A percentile compares a stretch with the other conserved stretches of the same genome.
Evolutionary conservation across 306 rosid species (phyloP).

Genomic region (Dryas drummondii): DNA sequence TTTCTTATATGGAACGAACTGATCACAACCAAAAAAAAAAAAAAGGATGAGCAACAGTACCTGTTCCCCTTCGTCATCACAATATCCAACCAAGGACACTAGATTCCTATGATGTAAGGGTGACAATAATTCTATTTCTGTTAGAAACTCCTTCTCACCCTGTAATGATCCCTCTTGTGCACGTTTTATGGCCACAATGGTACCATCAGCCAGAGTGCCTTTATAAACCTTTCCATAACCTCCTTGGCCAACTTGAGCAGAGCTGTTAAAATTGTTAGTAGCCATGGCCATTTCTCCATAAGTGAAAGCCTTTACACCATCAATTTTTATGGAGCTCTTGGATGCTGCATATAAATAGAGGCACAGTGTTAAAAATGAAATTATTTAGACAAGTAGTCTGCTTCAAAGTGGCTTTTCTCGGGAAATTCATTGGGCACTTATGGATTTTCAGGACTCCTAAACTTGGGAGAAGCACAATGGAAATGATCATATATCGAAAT

Average conservation of each 20-base stretch:
- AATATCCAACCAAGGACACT: slow-evolving; percentile 73
- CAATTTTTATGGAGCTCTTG: slow-evolving; percentile 53
- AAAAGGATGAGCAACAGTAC: slow-evolving; percentile 28
- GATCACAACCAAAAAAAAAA: too few relatives aligned
- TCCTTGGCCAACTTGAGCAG: slow-evolving; percentile 71
- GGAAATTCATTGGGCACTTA: neutral
- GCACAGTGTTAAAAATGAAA: slow-evolving; percentile 5
- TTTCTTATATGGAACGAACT: neutral
- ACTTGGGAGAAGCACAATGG: neutral
- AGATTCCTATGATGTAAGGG: slow-evolving; percentile 87
- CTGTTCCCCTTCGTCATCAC: slow-evolving; percentile 84
- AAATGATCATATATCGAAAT: neutral
- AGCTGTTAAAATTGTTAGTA: slow-evolving; percentile 58
- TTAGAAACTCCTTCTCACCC: slow-evolving; percentile 85
- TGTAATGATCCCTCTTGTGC: slow-evolving; percentile 79
- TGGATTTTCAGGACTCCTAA: neutral
- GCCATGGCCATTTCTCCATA: slow-evolving; percentile 62
- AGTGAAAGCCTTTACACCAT: slow-evolving; percentile 63
- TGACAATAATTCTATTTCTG: slow-evolving; percentile 76
- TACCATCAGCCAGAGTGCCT: slow-evolving; percentile 62
- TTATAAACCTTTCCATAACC: slow-evolving; percentile 85
- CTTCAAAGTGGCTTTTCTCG: neutral
- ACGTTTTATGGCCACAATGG: slow-evolving; percentile 77
- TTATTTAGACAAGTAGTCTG: neutral
- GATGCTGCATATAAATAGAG: slow-evolving; percentile 50